Conservation (phyloP, 2,329 filamentous ascomycete genomes). For the Lecanoromycetidae sp. region DNA sequence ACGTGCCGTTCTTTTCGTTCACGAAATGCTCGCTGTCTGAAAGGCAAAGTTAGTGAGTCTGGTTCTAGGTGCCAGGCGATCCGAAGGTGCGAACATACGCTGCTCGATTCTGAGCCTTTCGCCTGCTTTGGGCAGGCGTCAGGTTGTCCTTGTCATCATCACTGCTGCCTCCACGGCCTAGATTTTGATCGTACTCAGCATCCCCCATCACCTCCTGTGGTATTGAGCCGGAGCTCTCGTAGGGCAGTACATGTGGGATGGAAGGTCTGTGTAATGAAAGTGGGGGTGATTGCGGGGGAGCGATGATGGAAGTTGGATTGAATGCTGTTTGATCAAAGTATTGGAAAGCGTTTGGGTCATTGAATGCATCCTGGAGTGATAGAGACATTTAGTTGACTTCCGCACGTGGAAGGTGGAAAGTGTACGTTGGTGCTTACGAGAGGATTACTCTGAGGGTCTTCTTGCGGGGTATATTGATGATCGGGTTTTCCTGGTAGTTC, state of each 20-base stretch:
- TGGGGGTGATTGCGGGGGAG: slow-evolving; percentile 21
- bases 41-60: not conserved
- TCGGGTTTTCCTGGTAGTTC: slow-evolving; percentile 31
- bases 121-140: slow-evolving; percentile 45
- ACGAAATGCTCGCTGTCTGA: slow-evolving; percentile 84
- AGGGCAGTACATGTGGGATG: slow-evolving; percentile 9
- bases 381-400: slow-evolving; percentile 19
- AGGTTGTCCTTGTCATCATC: slow-evolving; percentile 43
- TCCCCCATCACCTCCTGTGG: slow-evolving; percentile 20
- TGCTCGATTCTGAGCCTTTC: slow-evolving; percentile 61
- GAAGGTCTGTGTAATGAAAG: slow-evolving; percentile 9
- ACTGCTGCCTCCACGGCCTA: slow-evolving; percentile 31
- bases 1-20: slow-evolving; percentile 93
- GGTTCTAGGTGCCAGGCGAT: not conserved
- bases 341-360: slow-evolving; percentile 26
- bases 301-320: slow-evolving; percentile 25
- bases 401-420: slow-evolving; percentile 17
- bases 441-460: slow-evolving; percentile 35
- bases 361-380: slow-evolving; percentile 23
- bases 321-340: slow-evolving; percentile 30
- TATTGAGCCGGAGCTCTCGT: slow-evolving; percentile 11
- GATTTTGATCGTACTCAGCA: slow-evolving; percentile 20
- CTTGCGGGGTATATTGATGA: slow-evolving; percentile 29
- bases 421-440: slow-evolving; percentile 26
- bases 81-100: slow-evolving; percentile 49